phyloP scores from a whole-genome alignment of 2,329 filamentous ascomycete genomes.

The Exophiala sideris region DNA sequence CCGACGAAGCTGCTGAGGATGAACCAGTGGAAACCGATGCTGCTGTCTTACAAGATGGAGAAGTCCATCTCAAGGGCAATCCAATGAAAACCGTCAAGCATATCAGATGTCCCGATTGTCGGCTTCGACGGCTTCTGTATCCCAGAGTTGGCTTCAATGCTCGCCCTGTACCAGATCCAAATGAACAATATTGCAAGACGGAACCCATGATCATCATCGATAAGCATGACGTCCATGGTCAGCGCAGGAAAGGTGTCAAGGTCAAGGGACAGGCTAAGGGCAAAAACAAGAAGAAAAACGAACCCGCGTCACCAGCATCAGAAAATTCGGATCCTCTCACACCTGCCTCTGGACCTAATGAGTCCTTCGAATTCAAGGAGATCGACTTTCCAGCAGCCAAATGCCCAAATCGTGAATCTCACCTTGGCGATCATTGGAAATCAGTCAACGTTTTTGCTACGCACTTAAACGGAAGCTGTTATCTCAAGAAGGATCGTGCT shows the following conservation, averaged over 20 bases:
- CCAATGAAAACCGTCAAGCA: conserved; percentile 58
- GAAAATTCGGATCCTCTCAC: conserved; percentile 32
- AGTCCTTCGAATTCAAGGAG: conserved; percentile 29
- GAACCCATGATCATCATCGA: conserved; percentile 56
- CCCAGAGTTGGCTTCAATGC: conserved; percentile 53
- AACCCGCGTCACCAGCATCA: conserved; percentile 32
- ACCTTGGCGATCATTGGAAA: conserved; percentile 30
- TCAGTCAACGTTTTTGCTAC: conserved; percentile 30
- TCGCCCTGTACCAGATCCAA: conserved; percentile 47
- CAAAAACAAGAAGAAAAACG: conserved; percentile 47
- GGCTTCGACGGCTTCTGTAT: conserved; percentile 57
- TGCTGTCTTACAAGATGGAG: conserved; percentile 52
- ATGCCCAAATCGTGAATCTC: conserved; percentile 29
- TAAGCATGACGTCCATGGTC: conserved; percentile 61
- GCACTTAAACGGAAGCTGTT: conserved; percentile 29
- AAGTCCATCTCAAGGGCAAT: conserved; percentile 55
- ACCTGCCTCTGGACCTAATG: conserved; percentile 25
- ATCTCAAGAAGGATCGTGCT: conserved; percentile 27
- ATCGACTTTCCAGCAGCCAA: conserved; percentile 29
- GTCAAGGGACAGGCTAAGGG: conserved; percentile 34
- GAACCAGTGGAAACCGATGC: conserved; percentile 47
- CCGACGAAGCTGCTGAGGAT: conserved; percentile 30
- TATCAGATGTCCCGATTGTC: conserved; percentile 59
- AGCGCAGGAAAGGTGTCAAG: conserved; percentile 30
- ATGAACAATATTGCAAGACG: conserved; percentile 54